These are phyloP conservation scores for Diutina catenulata DNA, from an alignment of 1,139 yeast genomes.

Conservation along the genomic window DNA sequence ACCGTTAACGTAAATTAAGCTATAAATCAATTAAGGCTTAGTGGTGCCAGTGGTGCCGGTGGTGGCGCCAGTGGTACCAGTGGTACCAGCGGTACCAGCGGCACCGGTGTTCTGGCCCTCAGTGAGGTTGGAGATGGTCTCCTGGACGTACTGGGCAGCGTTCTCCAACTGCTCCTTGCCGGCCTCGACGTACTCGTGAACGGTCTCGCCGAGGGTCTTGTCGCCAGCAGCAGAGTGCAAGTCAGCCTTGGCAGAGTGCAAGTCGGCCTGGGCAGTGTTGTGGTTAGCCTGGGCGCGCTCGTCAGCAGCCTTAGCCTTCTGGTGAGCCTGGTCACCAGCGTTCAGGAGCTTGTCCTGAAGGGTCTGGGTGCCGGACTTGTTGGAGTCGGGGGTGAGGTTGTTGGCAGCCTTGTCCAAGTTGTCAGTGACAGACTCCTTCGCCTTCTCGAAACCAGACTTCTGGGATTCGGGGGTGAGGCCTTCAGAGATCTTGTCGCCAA, in stretches of 20 bases:
- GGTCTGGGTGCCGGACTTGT: neutral
- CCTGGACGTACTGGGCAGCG: slow-evolving; percentile 1
- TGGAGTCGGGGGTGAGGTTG: neutral
- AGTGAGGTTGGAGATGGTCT: neutral
- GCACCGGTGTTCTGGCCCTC: neutral
- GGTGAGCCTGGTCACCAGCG: slow-evolving; percentile 1
- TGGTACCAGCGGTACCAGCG: neutral
- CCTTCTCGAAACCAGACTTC: neutral
- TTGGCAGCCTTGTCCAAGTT: slow-evolving; percentile 3
- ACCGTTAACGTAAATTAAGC: too few species aligned
- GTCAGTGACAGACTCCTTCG: slow-evolving; percentile 13
- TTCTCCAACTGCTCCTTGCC: slow-evolving; percentile 1
- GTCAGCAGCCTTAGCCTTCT: neutral
- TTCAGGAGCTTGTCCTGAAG: neutral
- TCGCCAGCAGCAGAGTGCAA: neutral
- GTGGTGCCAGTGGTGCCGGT: too few species aligned
- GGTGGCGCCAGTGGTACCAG: too few species aligned
- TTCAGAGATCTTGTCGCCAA: slow-evolving; percentile 4
- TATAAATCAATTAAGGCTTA: too few species aligned
- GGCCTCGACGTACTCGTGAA: slow-evolving; percentile 5
- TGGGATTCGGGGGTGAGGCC: slow-evolving; percentile 3
- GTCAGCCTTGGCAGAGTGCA: slow-evolving; percentile 1
- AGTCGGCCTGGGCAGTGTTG: neutral
- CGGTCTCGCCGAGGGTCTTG: slow-evolving; percentile 2
- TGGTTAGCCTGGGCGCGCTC: neutral